These are phyloP conservation scores for Silene noctiflora DNA, from an alignment of 179 eudicot species.

Conservation along the genomic window DNA sequence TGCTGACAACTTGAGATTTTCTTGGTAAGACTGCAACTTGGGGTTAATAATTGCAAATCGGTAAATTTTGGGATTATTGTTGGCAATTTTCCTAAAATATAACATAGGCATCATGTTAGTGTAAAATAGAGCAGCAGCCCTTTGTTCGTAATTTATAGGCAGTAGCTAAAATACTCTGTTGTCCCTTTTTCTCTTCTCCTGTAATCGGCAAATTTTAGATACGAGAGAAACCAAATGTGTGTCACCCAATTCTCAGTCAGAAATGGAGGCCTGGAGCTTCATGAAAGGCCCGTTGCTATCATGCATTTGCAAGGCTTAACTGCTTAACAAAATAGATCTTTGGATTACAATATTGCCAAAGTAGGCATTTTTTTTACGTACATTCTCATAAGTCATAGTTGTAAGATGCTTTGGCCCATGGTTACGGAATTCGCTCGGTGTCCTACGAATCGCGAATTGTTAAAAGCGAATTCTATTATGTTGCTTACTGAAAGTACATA, in stretches of 20 bases:
- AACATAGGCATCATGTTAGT: too few species aligned
- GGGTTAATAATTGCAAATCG: too few species aligned
- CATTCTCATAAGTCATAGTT: neutral
- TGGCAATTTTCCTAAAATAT: too few species aligned
- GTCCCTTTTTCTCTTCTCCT: neutral
- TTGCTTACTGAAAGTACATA: too few species aligned
- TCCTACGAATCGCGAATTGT: too few species aligned
- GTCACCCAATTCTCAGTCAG: neutral
- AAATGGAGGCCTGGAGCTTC: slow-evolving; percentile 1
- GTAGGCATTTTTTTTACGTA: neutral
- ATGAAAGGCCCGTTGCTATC: neutral
- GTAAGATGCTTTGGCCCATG: neutral
- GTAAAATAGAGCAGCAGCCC: neutral
- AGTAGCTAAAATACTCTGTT: neutral
- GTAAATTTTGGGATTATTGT: too few species aligned
- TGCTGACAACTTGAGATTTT: too few species aligned
- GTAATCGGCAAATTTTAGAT: neutral
- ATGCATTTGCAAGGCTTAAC: neutral
- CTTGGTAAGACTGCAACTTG: too few species aligned
- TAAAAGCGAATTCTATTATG: too few species aligned
- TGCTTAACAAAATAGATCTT: neutral
- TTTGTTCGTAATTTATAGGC: neutral
- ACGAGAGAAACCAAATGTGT: neutral
- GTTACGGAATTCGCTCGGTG: too few species aligned
- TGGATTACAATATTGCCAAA: neutral